These are phyloP conservation scores for Kappamyces sp. DNA, from an alignment of 192 early-diverging fungal species.

Conservation along the genomic window DNA sequence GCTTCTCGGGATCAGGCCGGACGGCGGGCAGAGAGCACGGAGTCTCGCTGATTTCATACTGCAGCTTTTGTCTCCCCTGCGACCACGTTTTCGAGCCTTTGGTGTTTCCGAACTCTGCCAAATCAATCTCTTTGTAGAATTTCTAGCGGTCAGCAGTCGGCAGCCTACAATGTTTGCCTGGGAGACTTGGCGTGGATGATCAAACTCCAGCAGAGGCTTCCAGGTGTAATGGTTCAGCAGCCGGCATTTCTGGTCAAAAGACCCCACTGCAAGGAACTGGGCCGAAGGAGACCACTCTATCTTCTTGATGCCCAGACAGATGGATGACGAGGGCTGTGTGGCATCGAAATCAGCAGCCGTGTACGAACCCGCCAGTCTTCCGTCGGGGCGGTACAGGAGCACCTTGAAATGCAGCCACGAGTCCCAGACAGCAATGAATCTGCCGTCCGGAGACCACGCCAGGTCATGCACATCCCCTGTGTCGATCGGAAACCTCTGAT, in stretches of 20 bases:
- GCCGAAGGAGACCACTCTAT: conserved; percentile 66
- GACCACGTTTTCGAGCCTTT: conserved; percentile 23
- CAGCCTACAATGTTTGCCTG: conserved; percentile 28
- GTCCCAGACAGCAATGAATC: conserved; percentile 72
- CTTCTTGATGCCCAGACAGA: conserved; percentile 65
- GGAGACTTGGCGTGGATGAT: conserved; percentile 39
- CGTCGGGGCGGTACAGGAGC: conserved; percentile 65
- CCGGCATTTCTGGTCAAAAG: conserved; percentile 80
- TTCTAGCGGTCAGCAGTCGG: conserved; percentile 7
- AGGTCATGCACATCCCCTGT: conserved; percentile 70
- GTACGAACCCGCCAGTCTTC: conserved; percentile 38
- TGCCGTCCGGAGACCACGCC: conserved; percentile 81
- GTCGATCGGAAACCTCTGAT: conserved; percentile 61
- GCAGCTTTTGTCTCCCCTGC: conserved; percentile 18
- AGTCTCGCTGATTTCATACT: conserved; percentile 46
- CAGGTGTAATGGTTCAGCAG: conserved; percentile 68
- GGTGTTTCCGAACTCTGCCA: conserved; percentile 11
- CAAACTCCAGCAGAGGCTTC: conserved; percentile 58
- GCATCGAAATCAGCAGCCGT: conserved; percentile 46
- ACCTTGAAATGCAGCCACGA: conserved; percentile 64
- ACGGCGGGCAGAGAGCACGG: conserved; percentile 49
- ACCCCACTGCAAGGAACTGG: conserved; percentile 76
- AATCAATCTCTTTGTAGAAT: conserved; percentile 29
- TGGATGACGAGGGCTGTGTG: too few relatives aligned
- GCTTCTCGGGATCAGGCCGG: conserved; percentile 60